Conservation (phyloP, 2,329 filamentous ascomycete species). For the Lachnellula willkommii region DNA sequence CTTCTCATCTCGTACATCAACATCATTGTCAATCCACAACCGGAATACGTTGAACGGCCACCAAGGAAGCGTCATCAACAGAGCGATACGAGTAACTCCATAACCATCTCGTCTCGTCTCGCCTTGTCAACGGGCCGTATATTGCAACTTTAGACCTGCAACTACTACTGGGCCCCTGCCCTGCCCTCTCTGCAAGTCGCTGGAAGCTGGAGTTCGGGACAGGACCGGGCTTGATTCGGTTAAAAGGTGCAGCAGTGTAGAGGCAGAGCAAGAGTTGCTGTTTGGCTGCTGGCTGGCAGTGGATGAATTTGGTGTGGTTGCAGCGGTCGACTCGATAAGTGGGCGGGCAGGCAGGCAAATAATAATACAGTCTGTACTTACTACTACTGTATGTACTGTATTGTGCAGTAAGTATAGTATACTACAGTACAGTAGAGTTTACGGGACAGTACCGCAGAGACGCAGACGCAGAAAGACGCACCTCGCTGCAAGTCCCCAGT, state of each 20-base stretch:
- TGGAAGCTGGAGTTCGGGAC: slow-evolving; percentile 7
- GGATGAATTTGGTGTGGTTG: slow-evolving; percentile 17
- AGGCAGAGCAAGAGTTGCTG: not conserved
- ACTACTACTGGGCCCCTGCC: not conserved
- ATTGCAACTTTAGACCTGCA: not conserved
- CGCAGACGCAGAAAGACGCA: slow-evolving; percentile 12
- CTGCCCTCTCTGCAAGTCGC: not conserved
- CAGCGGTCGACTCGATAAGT: slow-evolving; percentile 18
- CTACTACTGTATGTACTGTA: not conserved
- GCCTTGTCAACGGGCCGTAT: not conserved
- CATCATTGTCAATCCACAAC: not conserved
- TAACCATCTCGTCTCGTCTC: not conserved
- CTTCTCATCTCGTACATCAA: not conserved
- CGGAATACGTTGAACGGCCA: not conserved
- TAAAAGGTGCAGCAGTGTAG: slow-evolving; percentile 5
- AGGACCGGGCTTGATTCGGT: slow-evolving; percentile 19
- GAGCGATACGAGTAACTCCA: too few species aligned
- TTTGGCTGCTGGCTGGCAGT: not conserved
- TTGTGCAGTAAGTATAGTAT: not conserved
- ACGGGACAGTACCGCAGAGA: not conserved
- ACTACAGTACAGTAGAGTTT: too few species aligned
- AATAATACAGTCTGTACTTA: not conserved
- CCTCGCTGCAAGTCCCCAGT: slow-evolving; percentile 24
- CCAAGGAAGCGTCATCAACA: not conserved
- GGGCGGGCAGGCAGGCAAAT: slow-evolving; percentile 3